A percentile compares a stretch with the other conserved stretches of the same genome.
These are phyloP conservation scores for Hirsutella rhossiliensis DNA, from an alignment of 2,329 filamentous ascomycete genomes.

Conservation along the genomic window DNA sequence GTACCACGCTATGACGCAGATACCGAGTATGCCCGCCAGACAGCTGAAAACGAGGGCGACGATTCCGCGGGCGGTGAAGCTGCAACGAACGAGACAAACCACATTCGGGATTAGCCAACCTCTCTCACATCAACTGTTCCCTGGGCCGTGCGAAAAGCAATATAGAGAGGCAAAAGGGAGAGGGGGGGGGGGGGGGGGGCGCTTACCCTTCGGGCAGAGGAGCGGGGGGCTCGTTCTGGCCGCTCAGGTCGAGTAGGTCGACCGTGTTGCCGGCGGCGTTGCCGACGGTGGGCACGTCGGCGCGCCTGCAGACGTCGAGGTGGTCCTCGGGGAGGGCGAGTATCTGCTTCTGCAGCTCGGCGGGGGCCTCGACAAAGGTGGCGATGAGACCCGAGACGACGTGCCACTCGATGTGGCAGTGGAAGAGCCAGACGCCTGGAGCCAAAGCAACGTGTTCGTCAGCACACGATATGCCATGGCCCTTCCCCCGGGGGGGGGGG, in stretches of 20 bases:
- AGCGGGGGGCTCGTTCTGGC: constrained; percentile 42
- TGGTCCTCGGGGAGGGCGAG: constrained; percentile 47
- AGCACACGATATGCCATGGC: constrained; percentile 3
- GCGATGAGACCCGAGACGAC: constrained; percentile 53
- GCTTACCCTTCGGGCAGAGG: constrained; percentile 49
- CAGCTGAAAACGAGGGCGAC: constrained; percentile 65
- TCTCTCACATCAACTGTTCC: no score
- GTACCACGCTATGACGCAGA: constrained; percentile 56
- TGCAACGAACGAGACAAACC: constrained; percentile 7
- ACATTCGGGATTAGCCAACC: no score
- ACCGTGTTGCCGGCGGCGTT: constrained; percentile 65
- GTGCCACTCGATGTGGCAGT: constrained; percentile 77
- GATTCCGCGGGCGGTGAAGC: constrained; percentile 58
- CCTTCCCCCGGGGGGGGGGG: neutral
- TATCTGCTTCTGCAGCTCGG: constrained; percentile 47
- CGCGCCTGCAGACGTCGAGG: constrained; percentile 42
- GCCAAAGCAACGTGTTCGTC: constrained; percentile 2
- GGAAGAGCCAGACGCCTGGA: constrained; percentile 54
- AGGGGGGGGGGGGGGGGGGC: neutral
- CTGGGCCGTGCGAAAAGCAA: no score
- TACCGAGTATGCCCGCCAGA: constrained; percentile 55
- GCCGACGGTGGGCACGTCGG: constrained; percentile 39
- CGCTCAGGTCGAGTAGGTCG: constrained; percentile 50
- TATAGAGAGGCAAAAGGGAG: neutral
- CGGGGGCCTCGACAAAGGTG: constrained; percentile 51